Percentiles rank a stretch among this genome's conserved stretches.
Conservation (phyloP, 2,329 filamentous ascomycete genomes). For the Alternaria ethzedia region DNA sequence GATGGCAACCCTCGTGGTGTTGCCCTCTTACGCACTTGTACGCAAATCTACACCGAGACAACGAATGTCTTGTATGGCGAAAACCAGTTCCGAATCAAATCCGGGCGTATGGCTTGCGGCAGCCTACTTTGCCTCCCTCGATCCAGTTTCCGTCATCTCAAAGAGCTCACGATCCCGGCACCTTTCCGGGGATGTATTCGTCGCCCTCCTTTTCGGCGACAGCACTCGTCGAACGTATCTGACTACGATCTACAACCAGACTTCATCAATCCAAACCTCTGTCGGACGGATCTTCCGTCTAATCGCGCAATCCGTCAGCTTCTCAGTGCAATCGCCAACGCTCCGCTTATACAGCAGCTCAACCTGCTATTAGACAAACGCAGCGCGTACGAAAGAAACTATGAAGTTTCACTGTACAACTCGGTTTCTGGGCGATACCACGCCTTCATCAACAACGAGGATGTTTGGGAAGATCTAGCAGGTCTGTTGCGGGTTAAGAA, state of each 20-base stretch:
- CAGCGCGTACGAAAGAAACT: not conserved
- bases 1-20: not conserved
- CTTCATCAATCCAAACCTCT: not conserved
- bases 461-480: not conserved
- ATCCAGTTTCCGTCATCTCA: not conserved
- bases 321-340: not conserved
- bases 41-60: not conserved
- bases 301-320: not conserved
- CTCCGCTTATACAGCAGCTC: not conserved
- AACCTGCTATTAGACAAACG: not conserved
- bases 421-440: not conserved
- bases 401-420: not conserved
- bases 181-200: not conserved
- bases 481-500: not conserved
- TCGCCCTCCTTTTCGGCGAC: too few relatives aligned
- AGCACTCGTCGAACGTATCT: not conserved
- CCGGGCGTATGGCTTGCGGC: not conserved
- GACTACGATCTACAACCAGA: not conserved
- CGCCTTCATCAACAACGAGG: not conserved
- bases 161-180: not conserved
- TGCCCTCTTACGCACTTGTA: not conserved
- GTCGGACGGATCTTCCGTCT: not conserved
- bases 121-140: not conserved
- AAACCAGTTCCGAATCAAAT: not conserved
- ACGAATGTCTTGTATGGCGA: not conserved